Evolutionary conservation across 768 basidiomycete species (phyloP), one percentile per base, ranked within the genome.

Genomic region (Boletus rubescentipes): DNA sequence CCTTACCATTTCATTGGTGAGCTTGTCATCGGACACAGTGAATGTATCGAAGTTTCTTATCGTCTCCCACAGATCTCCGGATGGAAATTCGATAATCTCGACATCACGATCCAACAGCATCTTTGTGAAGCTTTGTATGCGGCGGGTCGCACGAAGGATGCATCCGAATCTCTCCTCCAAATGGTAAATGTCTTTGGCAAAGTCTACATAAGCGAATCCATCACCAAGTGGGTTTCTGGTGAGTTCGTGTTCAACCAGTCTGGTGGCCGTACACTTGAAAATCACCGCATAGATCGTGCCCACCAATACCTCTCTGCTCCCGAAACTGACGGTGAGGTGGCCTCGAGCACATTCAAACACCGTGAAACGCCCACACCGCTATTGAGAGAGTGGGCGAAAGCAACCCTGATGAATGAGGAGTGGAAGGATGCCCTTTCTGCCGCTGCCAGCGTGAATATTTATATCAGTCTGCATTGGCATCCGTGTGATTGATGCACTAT

Each of bases 31-130:
- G n/a, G n/a, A n/a, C n/a, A n/a, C n/a, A n/a, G n/a, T n/a, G n/a
- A 3, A 4, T 4, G 5, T 23, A 20, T 32, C 3, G 21, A 37
- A 11, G 37, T 32, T 5, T 0, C 9, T 34, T 18, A 11, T 6
- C 29, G 4, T 20, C n/a, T 16, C 16, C 10, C 23, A 16, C 26
- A 56, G 55, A 53, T 53, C n/a, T 23, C 31, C 12, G 51, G 50
- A 3, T 56, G 50, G 55, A 47, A 49, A 31, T 53, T 56, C 29
- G 26, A 43, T 31, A 4, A 34, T 20, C 39, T 56, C 5, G 9
- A 10, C 9, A 34, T 41, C 3, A 20, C 3, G 8, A 32, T 46
- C 37, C 44, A 3, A 39, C 38, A 12, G 1, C n/a, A 36, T 15
- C 16, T 21, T 11, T 39, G 42, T 9, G 42, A 55, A 26, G 42